phyloP scores from a whole-genome alignment of 495 filamentous ascomycete species.

The Penicillium crystallinum region DNA sequence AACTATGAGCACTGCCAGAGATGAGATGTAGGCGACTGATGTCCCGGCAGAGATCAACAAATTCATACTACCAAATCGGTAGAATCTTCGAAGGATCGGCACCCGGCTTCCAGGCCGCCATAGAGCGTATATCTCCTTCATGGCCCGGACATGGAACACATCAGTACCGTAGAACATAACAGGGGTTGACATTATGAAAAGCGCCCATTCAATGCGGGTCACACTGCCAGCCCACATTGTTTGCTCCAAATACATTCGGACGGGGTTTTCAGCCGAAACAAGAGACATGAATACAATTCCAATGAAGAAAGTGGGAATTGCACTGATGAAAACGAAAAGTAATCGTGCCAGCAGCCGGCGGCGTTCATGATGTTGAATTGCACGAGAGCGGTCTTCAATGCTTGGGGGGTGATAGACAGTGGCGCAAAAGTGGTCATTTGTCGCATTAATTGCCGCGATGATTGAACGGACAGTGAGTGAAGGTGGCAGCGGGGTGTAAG shows the following conservation, averaged over 20 bases:
- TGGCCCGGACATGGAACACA: slow-evolving; percentile 71
- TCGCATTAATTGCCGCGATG: slow-evolving; percentile 56
- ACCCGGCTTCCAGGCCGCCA: slow-evolving; percentile 78
- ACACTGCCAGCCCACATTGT: slow-evolving; percentile 68
- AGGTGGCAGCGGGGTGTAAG: slow-evolving; percentile 64
- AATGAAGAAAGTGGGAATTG: slow-evolving; percentile 83
- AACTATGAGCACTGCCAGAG: slow-evolving; percentile 70
- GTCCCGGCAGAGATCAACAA: slow-evolving; percentile 87
- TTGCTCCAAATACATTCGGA: slow-evolving; percentile 60
- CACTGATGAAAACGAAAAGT: slow-evolving; percentile 62
- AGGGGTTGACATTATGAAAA: slow-evolving; percentile 82
- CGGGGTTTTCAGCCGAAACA: slow-evolving; percentile 51
- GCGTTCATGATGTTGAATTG: slow-evolving; percentile 61
- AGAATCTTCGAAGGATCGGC: slow-evolving; percentile 72
- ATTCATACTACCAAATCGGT: slow-evolving; percentile 96
- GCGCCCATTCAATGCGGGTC: slow-evolving; percentile 71
- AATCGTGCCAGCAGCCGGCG: slow-evolving; percentile 58
- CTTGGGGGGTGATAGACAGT: slow-evolving; percentile 75
- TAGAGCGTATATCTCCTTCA: slow-evolving; percentile 72
- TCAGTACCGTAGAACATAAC: slow-evolving; percentile 88
- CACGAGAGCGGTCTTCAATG: slow-evolving; percentile 76
- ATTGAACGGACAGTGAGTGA: slow-evolving; percentile 73
- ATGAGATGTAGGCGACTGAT: slow-evolving; percentile 81
- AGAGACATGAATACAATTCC: slow-evolving; percentile 91
- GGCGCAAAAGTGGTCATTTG: slow-evolving; percentile 58